Percentiles rank a stretch among this genome's conserved stretches.
These are phyloP conservation scores for Beauveria bassiana DNA, from an alignment of 2,329 filamentous ascomycete species.

Conservation along the genomic window DNA sequence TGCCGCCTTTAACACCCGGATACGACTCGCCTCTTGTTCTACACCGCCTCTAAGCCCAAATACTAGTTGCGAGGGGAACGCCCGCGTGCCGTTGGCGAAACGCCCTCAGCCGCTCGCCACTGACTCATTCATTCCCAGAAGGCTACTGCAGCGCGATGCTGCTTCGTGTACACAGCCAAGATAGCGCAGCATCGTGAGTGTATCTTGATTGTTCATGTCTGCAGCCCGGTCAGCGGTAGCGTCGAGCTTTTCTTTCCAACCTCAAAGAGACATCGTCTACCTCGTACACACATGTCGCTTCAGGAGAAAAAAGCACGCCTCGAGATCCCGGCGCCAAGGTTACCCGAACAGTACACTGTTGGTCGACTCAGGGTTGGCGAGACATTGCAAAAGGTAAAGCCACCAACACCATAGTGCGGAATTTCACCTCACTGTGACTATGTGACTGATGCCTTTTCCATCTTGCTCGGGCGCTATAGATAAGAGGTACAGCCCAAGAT, in stretches of 20 bases:
- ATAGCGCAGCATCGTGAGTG: neutral
- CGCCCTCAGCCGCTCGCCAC: neutral
- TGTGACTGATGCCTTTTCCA: neutral
- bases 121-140: neutral
- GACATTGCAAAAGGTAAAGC: slow-evolving; percentile 6
- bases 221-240: neutral
- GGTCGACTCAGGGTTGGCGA: slow-evolving; percentile 10
- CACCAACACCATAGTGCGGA: neutral
- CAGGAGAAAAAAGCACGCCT: neutral
- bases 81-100: neutral
- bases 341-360: neutral
- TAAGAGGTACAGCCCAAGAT: slow-evolving; percentile 8
- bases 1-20: neutral
- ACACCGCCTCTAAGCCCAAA: neutral
- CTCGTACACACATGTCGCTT: slow-evolving; percentile 2
- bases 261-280: neutral
- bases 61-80: neutral
- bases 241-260: neutral
- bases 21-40: neutral
- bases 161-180: neutral
- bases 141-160: neutral
- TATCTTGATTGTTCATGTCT: neutral
- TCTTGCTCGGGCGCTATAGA: neutral
- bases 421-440: neutral
- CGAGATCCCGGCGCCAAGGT: neutral